A percentile compares a stretch with the other conserved stretches of the same genome.
These are phyloP conservation scores for Phialophora verrucosa DNA, from an alignment of 2,329 filamentous ascomycete species.

Conservation along the genomic window DNA sequence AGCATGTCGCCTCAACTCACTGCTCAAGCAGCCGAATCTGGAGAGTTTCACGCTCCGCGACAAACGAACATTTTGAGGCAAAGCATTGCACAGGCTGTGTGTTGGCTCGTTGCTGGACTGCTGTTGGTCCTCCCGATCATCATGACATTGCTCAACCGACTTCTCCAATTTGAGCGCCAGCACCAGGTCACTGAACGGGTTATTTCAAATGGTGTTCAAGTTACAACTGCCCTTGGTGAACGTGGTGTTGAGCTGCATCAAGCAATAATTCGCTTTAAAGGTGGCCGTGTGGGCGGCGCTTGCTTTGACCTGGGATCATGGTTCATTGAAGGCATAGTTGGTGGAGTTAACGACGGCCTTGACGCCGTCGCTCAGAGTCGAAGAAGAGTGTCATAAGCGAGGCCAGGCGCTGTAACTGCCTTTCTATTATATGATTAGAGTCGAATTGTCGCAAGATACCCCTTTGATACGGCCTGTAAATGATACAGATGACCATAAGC, in stretches of 20 bases:
- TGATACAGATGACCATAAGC: not conserved
- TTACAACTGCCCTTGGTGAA: conserved; percentile 61
- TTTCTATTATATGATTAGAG: not conserved
- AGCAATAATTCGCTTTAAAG: conserved; percentile 64
- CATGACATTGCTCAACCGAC: conserved; percentile 30
- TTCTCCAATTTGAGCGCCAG: conserved; percentile 65
- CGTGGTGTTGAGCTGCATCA: conserved; percentile 59
- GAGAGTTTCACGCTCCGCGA: not conserved
- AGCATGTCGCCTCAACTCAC: conserved; percentile 31
- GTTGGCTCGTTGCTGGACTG: conserved; percentile 32
- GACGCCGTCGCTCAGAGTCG: conserved; percentile 30
- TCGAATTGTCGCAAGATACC: conserved; percentile 6
- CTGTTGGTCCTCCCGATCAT: conserved; percentile 32
- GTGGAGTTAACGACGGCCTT: conserved; percentile 69
- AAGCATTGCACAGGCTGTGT: conserved; percentile 31
- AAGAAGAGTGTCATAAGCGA: conserved; percentile 58
- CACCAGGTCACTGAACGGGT: conserved; percentile 68
- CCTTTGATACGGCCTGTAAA: not conserved
- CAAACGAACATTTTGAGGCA: conserved; percentile 27
- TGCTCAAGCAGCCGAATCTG: not conserved
- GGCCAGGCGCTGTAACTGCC: not conserved
- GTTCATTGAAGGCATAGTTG: conserved; percentile 67
- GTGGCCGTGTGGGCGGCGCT: conserved; percentile 67
- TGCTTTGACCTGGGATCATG: conserved; percentile 64
- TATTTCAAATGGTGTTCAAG: conserved; percentile 58